Base-by-base conservation (phyloP, 495 filamentous ascomycete species). In the Tuber umbilicatum region DNA sequence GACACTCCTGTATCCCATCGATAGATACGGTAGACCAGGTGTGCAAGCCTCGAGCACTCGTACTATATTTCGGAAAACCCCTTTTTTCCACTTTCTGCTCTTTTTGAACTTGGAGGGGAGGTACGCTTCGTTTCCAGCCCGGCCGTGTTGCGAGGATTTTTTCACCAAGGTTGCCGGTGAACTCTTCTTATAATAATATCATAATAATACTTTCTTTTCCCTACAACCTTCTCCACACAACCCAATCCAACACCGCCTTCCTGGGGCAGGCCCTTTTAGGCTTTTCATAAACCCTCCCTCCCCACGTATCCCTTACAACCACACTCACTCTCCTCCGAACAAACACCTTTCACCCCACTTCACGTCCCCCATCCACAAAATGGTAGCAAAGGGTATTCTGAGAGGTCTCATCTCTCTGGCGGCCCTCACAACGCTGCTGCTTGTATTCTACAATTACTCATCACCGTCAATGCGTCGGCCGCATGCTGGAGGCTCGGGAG, bases 391-490 rank as follows among this genome's bases (percentile, higher is more conserved):
- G 41, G 76, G 80, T 17, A 72, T 81, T 60, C 55, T 71, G 2
- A 76, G 80, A n/a, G 31, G 71, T 41, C 42, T 81, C 27, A 67
- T 81, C 76, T 74, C 79, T 5, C 47, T 81, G 1, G 73, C 71
- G 14, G 73, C 40, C 39, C 68, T 81, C 70, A 74, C 74, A 14
- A 38, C 68, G 1, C 69, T 81, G 43, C 72, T 81, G 37, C 73
- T 81, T 27, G 41, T 81, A 37, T 67, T 81, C 68, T 81, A 81
- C 74, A 81, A 76, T 72, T 81, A 76, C 42, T 81, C 76, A 7
- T 40, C 80, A 23, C 35, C 78, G 12, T 21, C 79, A 3, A 72
- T 74, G 3, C 55, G 31, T 38, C 50, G 78, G 21, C 31, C 74
- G 7, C 69, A 70, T 27, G 50, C 74, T 16, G 55, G 37, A 38